These are phyloP conservation scores for Albugo candida DNA, from an alignment of 352 stramenopile species.

Conservation along the genomic window DNA sequence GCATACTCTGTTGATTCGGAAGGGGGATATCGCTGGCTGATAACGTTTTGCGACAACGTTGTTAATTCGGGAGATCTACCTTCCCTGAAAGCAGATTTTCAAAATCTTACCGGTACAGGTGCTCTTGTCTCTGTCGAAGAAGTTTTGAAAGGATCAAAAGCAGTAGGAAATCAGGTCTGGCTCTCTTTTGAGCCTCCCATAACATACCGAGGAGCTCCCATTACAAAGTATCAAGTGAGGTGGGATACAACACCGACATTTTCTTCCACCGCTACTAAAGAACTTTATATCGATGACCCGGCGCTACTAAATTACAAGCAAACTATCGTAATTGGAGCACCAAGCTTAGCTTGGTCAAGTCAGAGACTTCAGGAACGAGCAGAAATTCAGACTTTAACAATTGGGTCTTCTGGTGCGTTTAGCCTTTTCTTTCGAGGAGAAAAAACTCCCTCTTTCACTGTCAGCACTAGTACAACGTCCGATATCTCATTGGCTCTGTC, in stretches of 20 bases:
- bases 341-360: slow-evolving; percentile 35
- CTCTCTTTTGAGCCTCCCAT: slow-evolving; percentile 45
- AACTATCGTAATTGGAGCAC: slow-evolving; percentile 23
- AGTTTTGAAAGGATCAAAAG: slow-evolving; percentile 43
- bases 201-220: slow-evolving; percentile 41
- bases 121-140: slow-evolving; percentile 25
- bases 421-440: slow-evolving; percentile 31
- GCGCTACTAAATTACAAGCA: slow-evolving; percentile 32
- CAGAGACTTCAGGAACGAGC: slow-evolving; percentile 12
- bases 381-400: slow-evolving; percentile 28
- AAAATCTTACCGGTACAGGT: slow-evolving; percentile 17
- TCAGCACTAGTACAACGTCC: slow-evolving; percentile 16
- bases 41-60: slow-evolving; percentile 54
- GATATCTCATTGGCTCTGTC: slow-evolving; percentile 17
- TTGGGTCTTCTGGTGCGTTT: slow-evolving; percentile 18
- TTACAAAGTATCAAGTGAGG: slow-evolving; percentile 36
- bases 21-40: slow-evolving; percentile 35
- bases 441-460: slow-evolving; percentile 10
- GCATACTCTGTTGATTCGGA: slow-evolving; percentile 5
- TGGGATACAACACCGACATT: slow-evolving; percentile 47
- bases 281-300: slow-evolving; percentile 28
- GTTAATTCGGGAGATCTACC: slow-evolving; percentile 25
- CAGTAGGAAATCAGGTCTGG: slow-evolving; percentile 50
- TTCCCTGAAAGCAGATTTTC: slow-evolving; percentile 19
- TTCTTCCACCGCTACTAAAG: slow-evolving; percentile 16